Evolutionary conservation across 1,284 basidiomycete genomes (phyloP), one percentile per base, ranked within the genome.

Genomic region (Afroboletus lepidellus): DNA sequence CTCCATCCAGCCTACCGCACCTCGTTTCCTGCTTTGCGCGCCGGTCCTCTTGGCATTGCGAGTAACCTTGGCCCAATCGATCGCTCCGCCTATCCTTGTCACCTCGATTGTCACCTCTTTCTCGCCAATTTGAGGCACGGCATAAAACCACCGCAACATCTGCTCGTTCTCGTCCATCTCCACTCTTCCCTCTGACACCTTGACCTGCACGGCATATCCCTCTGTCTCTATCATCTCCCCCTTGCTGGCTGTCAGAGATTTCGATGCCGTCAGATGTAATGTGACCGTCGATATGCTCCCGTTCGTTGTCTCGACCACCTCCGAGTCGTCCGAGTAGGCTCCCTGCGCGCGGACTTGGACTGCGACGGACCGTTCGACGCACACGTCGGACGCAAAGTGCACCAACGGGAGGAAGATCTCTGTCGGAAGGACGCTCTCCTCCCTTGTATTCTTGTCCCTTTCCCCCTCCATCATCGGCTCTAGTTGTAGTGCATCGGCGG

Each of bases 331-430:
- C 11, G 38, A 20, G 18, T 61, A 56, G 3, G 21, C 13, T 5
- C 15, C 15, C 32, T 16, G 32, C 21, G 21, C 20, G 5, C 18
- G 13, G 9, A 51, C 43, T 27, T 5, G 18, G 2, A 24, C 29
- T 0, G 18, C 57, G 5, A 58, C 23, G 2, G 59, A 60, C 41
- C 52, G 62, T 20, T 60, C 57, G 21, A 77, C 63, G 41, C 73
- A 64, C 24, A 62, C 64, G 15, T 76, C 73, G 12, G 75, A 75
- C 5, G 91, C 93, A 63, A 85, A 98, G 69, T 97, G 94, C n/a
- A 95, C 83, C 48, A 92, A 77, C 1, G 94, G 94, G 1, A 97
- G 68, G 66, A 82, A 98, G 16, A 97, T 86, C 76, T 95, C 92
- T 11, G 92, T 96, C 12, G 83, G 77, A 2, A 83, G 69, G 7